A percentile compares a stretch with the other conserved stretches of the same genome.
phyloP scores from a whole-genome alignment of 1,139 yeast species.

The Hansenula lynferdii region DNA sequence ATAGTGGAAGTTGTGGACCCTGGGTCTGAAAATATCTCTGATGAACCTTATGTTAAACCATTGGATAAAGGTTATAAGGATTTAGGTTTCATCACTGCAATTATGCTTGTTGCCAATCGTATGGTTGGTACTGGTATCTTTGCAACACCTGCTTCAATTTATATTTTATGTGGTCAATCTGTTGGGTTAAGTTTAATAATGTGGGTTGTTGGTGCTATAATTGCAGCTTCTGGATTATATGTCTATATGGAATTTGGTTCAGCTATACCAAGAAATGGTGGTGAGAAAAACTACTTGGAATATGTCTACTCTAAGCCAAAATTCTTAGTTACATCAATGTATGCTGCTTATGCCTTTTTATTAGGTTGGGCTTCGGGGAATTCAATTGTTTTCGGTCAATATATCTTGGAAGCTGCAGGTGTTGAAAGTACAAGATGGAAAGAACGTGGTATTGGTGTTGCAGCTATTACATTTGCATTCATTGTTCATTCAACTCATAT shows the following conservation, averaged over 20 bases:
- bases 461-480: conserved; percentile 69
- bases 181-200: conserved; percentile 68
- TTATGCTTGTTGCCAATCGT: conserved; percentile 58
- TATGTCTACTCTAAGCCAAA: conserved; percentile 65
- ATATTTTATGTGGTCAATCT: conserved; percentile 56
- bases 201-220: conserved; percentile 75
- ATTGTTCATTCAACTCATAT: conserved; percentile 58
- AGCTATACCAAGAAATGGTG: conserved; percentile 82
- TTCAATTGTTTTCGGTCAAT: conserved; percentile 45
- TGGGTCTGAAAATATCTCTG: background rate
- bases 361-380: conserved; percentile 88
- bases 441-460: conserved; percentile 71
- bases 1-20: conserved; percentile 2
- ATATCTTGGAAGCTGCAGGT: conserved; percentile 64
- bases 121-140: conserved; percentile 90
- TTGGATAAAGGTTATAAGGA: conserved; percentile 23
- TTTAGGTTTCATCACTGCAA: conserved; percentile 23
- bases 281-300: conserved; percentile 81
- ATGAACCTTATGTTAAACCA: conserved; percentile 8
- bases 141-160: conserved; percentile 79
- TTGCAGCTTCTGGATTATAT: conserved; percentile 69
- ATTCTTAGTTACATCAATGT: conserved; percentile 68
- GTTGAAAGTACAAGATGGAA: conserved; percentile 67
- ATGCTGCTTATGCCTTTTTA: conserved; percentile 69
- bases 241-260: conserved; percentile 85